Conservation (phyloP, 2,329 filamentous ascomycete genomes). For the Pseudogymnoascus sp. region DNA sequence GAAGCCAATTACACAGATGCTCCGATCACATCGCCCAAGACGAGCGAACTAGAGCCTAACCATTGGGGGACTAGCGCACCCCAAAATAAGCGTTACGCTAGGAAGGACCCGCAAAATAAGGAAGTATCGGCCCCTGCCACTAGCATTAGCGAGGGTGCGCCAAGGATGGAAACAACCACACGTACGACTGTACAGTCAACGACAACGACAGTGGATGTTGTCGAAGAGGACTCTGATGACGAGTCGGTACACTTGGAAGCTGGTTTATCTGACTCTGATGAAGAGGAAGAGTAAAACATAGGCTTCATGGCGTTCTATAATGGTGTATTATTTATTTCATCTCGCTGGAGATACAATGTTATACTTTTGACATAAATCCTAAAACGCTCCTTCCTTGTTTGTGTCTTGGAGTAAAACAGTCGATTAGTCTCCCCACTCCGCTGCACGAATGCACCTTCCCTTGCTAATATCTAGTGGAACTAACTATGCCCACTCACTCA, state of each 20-base stretch:
- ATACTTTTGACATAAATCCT: not conserved
- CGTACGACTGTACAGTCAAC: conserved; percentile 10
- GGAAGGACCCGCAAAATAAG: conserved; percentile 11
- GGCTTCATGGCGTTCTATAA: not conserved
- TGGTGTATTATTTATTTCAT: not conserved
- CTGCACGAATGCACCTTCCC: not conserved
- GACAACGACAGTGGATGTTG: conserved; percentile 15
- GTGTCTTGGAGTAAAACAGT: not conserved
- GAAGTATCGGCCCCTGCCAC: not conserved
- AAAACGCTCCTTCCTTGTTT: conserved; percentile 1
- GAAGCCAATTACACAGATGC: not conserved
- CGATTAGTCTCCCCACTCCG: not conserved
- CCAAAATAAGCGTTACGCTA: conserved; percentile 19
- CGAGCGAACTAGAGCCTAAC: not conserved
- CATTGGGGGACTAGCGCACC: conserved; percentile 15
- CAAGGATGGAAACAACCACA: conserved; percentile 3
- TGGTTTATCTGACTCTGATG: conserved; percentile 39
- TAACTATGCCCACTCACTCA: not conserved
- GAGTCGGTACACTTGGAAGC: conserved; percentile 41
- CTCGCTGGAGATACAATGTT: not conserved
- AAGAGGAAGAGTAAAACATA: conserved; percentile 29
- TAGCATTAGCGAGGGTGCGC: conserved; percentile 12
- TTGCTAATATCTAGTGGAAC: not conserved
- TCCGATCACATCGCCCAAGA: not conserved
- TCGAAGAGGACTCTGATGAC: conserved; percentile 37